Conservation (phyloP, 192 early-diverging fungal species). For the Backusella parvicylindrica region DNA sequence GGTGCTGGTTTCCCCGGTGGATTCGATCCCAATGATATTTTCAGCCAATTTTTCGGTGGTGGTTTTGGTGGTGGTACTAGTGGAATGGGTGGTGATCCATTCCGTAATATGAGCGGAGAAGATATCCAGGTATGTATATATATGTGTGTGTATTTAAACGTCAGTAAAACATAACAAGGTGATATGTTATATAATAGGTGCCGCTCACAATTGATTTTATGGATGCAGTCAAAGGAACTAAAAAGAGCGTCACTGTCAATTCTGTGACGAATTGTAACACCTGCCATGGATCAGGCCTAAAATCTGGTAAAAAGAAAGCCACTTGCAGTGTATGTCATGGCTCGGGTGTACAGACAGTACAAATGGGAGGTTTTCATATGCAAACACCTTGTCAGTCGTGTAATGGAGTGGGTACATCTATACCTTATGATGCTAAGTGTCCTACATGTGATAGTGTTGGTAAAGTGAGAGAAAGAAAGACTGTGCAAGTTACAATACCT, state of each 20-base stretch:
- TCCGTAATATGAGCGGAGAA: conserved; percentile 44
- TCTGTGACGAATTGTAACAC: conserved; percentile 68
- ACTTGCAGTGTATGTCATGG: conserved; percentile 80
- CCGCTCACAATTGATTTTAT: conserved; percentile 77
- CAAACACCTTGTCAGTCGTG: conserved; percentile 79
- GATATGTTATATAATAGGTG: no score
- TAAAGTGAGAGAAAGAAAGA: conserved; percentile 64
- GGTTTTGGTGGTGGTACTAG: conserved; percentile 33
- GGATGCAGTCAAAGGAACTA: conserved; percentile 84
- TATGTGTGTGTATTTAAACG: background rate
- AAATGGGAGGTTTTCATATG: conserved; percentile 90
- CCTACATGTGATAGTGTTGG: conserved; percentile 78
- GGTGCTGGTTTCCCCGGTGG: conserved; percentile 48
- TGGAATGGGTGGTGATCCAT: conserved; percentile 6
- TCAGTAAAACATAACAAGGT: background rate
- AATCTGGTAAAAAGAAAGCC: conserved; percentile 65
- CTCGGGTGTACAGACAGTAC: conserved; percentile 76
- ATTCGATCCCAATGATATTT: conserved; percentile 45
- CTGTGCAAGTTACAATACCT: conserved; percentile 77
- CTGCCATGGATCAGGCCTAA: conserved; percentile 81
- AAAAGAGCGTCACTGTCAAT: conserved; percentile 63
- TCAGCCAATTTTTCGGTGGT: conserved; percentile 31
- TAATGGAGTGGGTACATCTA: conserved; percentile 74
- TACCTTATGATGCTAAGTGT: conserved; percentile 70
- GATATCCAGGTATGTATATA: conserved; percentile 49